Percentiles rank a stretch among this genome's conserved stretches.
phyloP scores from a whole-genome alignment of 805 yeast genomes.

The Saitoella complicata region DNA sequence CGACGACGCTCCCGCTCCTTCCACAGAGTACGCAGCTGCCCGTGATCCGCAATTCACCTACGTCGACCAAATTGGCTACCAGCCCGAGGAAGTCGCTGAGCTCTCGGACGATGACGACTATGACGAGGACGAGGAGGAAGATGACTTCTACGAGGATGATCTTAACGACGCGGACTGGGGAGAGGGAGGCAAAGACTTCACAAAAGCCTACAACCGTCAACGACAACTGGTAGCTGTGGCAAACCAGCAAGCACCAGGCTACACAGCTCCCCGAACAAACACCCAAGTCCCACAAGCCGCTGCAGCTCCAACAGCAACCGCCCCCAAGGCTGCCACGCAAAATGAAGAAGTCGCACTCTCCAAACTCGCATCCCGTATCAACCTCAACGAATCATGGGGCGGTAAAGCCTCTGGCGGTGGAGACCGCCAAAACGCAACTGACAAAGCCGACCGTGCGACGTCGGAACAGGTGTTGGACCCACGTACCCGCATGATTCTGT shows the following conservation, averaged over 20 bases:
- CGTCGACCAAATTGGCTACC: not conserved
- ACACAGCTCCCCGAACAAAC: constrained; percentile 2
- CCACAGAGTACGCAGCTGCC: no score
- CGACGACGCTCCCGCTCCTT: no score
- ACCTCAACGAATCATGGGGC: constrained; percentile 10
- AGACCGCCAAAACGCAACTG: constrained; percentile 20
- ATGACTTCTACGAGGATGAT: not conserved
- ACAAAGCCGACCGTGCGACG: constrained; percentile 87
- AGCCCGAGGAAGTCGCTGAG: not conserved
- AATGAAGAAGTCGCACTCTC: constrained; percentile 12
- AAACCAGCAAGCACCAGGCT: constrained; percentile 1
- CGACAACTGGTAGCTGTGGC: not conserved
- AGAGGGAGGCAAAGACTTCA: not conserved
- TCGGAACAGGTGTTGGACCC: constrained; percentile 95
- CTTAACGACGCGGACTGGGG: not conserved
- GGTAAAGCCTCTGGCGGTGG: constrained; percentile 3
- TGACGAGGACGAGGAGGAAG: constrained; percentile 4
- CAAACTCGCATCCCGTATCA: constrained; percentile 13
- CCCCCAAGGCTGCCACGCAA: constrained; percentile 1
- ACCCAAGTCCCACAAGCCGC: constrained; percentile 1
- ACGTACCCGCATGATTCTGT: constrained; percentile 68
- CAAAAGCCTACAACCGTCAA: not conserved
- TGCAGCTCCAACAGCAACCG: constrained; percentile 1
- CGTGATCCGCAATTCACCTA: no score
- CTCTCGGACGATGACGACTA: constrained; percentile 1